phyloP scores from a whole-genome alignment of 768 basidiomycete genomes.

The Kwoniella pini region DNA sequence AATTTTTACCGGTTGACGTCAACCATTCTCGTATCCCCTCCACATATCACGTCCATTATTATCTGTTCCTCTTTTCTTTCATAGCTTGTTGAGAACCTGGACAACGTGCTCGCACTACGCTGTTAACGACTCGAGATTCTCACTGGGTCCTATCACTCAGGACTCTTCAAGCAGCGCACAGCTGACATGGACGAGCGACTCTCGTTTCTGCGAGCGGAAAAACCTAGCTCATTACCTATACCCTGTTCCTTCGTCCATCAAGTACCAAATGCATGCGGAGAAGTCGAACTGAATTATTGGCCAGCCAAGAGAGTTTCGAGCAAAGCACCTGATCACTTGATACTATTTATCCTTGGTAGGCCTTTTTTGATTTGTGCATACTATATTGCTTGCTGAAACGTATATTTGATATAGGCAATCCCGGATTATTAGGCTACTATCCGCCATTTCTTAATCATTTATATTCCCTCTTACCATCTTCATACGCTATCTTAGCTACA shows the following conservation, averaged over 20 bases:
- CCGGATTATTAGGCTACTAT: conserved; percentile 70
- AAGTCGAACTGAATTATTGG: conserved; percentile 43
- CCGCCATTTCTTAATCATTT: conserved; percentile 65
- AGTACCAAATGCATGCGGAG: conserved; percentile 10
- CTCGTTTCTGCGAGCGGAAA: conserved; percentile 17
- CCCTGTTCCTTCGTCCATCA: conserved; percentile 17
- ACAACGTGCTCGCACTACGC: too few relatives aligned
- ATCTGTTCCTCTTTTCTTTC: too few relatives aligned
- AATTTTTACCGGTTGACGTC: conserved; percentile 14
- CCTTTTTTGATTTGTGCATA: neutral
- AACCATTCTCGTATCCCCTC: conserved; percentile 4
- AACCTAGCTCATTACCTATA: neutral
- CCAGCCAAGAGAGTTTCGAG: conserved; percentile 13
- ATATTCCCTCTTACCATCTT: conserved; percentile 62
- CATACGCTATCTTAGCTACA: conserved; percentile 58
- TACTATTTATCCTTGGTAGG: conserved; percentile 42
- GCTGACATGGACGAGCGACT: conserved; percentile 12
- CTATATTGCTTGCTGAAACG: too few relatives aligned
- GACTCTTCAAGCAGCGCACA: neutral
- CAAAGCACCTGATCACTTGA: conserved; percentile 30
- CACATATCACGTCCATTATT: neutral
- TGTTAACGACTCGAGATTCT: too few relatives aligned
- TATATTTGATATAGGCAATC: conserved; percentile 56
- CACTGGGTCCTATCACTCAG: neutral
- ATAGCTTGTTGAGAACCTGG: too few relatives aligned